Evolutionary conservation across 495 filamentous ascomycete genomes (phyloP).

Genomic region (Neurospora sp.): DNA sequence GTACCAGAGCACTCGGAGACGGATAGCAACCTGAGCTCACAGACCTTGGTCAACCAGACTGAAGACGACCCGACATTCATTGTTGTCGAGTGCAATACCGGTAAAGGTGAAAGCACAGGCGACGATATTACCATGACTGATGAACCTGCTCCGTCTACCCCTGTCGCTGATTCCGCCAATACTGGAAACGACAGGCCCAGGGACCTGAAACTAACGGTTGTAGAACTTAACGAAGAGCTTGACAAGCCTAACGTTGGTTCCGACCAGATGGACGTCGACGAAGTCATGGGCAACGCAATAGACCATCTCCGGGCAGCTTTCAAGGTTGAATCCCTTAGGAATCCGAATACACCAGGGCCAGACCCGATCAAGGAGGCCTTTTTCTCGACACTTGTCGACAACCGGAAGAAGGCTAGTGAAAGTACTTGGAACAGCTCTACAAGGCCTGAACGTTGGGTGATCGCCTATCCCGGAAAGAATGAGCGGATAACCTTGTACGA

Average conservation of each 20-base stretch:
- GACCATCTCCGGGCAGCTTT: slow-evolving; percentile 87
- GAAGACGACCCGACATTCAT: slow-evolving; percentile 16
- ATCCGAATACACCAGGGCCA: slow-evolving; percentile 23
- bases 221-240: slow-evolving; percentile 32
- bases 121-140: slow-evolving; percentile 14
- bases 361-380: slow-evolving; percentile 65
- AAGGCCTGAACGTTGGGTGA: slow-evolving; percentile 19
- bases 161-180: neutral
- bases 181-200: slow-evolving; percentile 9
- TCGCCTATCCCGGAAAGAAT: slow-evolving; percentile 21
- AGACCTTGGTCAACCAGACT: slow-evolving; percentile 33
- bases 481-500: slow-evolving; percentile 58
- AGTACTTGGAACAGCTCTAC: slow-evolving; percentile 21
- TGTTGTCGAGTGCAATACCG: slow-evolving; percentile 2
- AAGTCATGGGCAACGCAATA: slow-evolving; percentile 85
- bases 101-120: neutral
- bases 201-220: slow-evolving; percentile 22
- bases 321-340: slow-evolving; percentile 40
- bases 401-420: slow-evolving; percentile 28
- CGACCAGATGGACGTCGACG: slow-evolving; percentile 79
- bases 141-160: neutral
- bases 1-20: slow-evolving; percentile 16
- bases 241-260: slow-evolving; percentile 37
- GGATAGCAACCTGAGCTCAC: slow-evolving; percentile 30
- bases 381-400: slow-evolving; percentile 37